phyloP scores from a whole-genome alignment of 1,284 basidiomycete species.

The Cutaneotrichosporon curvatum region DNA sequence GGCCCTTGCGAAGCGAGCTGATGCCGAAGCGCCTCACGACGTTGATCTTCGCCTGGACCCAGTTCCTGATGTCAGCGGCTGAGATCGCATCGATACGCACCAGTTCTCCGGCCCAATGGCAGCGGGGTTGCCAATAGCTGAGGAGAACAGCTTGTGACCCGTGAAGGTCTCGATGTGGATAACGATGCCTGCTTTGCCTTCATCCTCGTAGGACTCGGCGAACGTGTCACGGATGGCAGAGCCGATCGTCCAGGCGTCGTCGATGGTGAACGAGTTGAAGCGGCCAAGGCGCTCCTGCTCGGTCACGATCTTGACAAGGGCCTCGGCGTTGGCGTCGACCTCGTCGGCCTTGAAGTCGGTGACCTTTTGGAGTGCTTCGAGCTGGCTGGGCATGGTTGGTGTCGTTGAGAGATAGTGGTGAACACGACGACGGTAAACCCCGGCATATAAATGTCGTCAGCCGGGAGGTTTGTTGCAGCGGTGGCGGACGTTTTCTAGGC shows the following conservation, averaged over 20 bases:
- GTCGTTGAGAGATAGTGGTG: too few species aligned
- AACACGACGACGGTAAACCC: too few species aligned
- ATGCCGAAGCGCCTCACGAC: conserved; percentile 37
- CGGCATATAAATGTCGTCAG: too few species aligned
- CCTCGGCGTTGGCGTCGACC: neutral
- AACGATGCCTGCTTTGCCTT: conserved; percentile 26
- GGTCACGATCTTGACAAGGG: conserved; percentile 5
- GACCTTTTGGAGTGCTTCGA: neutral
- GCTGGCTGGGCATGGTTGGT: conserved; percentile 3
- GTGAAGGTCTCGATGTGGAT: conserved; percentile 38
- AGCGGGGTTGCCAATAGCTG: conserved; percentile 31
- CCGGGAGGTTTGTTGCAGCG: too few species aligned
- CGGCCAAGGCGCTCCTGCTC: conserved; percentile 18
- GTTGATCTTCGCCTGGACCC: conserved; percentile 41
- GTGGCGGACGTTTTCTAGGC: too few species aligned
- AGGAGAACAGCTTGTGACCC: conserved; percentile 37
- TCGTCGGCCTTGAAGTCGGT: neutral
- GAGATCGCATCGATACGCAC: conserved; percentile 15
- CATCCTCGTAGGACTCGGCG: conserved; percentile 11
- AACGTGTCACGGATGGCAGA: conserved; percentile 25
- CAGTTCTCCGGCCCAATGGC: conserved; percentile 35
- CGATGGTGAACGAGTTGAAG: conserved; percentile 23
- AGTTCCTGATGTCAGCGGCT: conserved; percentile 15
- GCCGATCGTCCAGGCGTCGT: conserved; percentile 31
- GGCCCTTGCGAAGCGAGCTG: conserved; percentile 35